These are phyloP conservation scores for Aethionema arabicum DNA, from an alignment of 345 rosid species.

Conservation along the genomic window DNA sequence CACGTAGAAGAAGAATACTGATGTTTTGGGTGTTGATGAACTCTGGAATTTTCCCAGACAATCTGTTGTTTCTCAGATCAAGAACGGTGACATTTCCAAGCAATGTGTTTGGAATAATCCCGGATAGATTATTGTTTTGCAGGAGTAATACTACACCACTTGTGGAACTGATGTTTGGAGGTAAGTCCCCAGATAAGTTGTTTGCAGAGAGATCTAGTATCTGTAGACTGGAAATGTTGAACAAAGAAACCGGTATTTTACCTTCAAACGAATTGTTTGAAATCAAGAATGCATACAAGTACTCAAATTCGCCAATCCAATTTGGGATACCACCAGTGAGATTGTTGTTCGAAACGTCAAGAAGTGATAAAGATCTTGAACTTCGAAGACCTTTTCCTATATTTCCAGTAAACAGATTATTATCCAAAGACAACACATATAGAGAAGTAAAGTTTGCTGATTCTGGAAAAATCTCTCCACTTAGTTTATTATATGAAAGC, in stretches of 20 bases:
- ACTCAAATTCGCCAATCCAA: conserved; percentile 11
- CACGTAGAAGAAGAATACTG: conserved; percentile 5
- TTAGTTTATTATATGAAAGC: conserved; percentile 16
- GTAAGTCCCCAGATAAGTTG: conserved; percentile 6
- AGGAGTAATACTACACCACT: background rate
- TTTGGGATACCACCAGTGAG: conserved; percentile 16
- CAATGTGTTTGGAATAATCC: background rate
- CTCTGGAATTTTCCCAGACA: conserved; percentile 12
- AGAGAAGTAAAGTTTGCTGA: background rate
- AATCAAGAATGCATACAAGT: background rate
- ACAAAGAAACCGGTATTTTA: conserved; percentile 11
- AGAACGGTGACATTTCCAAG: background rate
- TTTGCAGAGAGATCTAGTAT: conserved; percentile 23
- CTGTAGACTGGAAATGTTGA: background rate
- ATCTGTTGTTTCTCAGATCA: conserved; percentile 19
- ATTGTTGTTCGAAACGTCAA: conserved; percentile 18
- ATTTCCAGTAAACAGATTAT: conserved; percentile 15
- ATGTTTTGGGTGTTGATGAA: background rate
- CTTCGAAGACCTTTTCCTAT: conserved; percentile 7
- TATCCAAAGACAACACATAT: background rate
- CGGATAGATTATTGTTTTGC: conserved; percentile 9
- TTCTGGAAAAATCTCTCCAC: background rate
- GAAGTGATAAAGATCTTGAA: background rate
- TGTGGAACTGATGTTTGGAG: background rate
- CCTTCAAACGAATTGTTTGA: conserved; percentile 25